Evolutionary conservation across 2,329 filamentous ascomycete genomes (phyloP).

Genomic region (Ophiocordyceps robertsii): DNA sequence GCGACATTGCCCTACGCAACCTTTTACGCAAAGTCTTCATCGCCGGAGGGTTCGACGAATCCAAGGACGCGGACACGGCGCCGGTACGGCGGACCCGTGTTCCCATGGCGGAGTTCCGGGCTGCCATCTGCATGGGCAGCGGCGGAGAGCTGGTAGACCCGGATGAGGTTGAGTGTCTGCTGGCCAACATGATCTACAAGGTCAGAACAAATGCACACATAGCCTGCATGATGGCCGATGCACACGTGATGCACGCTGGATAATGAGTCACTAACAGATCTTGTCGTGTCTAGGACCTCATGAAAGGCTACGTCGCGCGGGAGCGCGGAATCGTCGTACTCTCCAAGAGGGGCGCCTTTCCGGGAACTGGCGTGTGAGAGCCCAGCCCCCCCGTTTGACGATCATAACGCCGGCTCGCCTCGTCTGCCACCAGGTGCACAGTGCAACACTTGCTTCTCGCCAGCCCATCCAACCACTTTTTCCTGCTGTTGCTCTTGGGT

Average conservation of each 20-base stretch:
- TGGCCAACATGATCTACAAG: slow-evolving; percentile 98
- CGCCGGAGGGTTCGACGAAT: slow-evolving; percentile 65
- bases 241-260: too few species aligned
- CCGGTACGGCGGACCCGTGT: slow-evolving; percentile 63
- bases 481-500: too few species aligned
- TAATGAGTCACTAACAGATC: slow-evolving; percentile 11
- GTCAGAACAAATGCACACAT: slow-evolving; percentile 29
- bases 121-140: slow-evolving; percentile 65
- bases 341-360: slow-evolving; percentile 87
- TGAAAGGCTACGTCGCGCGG: slow-evolving; percentile 96
- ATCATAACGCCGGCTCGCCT: too few species aligned
- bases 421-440: too few species aligned
- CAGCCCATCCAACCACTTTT: too few species aligned
- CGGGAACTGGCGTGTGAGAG: slow-evolving; percentile 60
- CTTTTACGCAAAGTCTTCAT: slow-evolving; percentile 85
- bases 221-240: too few species aligned
- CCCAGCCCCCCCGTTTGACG: background rate
- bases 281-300: slow-evolving; percentile 51
- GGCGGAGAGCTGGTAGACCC: slow-evolving; percentile 55
- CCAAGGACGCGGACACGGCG: slow-evolving; percentile 52
- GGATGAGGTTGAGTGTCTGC: slow-evolving; percentile 88
- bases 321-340: slow-evolving; percentile 83
- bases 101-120: slow-evolving; percentile 70
- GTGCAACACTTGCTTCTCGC: too few species aligned
- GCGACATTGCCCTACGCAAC: slow-evolving; percentile 86